phyloP scores from a whole-genome alignment of 2,329 filamentous ascomycete species.

The Diplodia sapinea region DNA sequence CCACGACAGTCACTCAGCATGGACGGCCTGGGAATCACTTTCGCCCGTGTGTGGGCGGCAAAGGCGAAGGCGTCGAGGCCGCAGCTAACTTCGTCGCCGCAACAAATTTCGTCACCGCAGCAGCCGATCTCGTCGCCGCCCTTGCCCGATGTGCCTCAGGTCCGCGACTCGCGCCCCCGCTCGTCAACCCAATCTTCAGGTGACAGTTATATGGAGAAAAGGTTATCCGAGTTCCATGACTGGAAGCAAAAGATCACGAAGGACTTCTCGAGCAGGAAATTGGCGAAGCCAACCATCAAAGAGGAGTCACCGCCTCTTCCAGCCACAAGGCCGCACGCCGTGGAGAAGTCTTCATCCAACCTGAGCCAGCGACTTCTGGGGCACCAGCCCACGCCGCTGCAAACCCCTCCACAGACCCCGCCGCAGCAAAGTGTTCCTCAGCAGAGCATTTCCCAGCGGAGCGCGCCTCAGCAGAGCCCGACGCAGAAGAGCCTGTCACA shows the following conservation, averaged over 20 bases:
- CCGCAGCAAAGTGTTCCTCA: background rate
- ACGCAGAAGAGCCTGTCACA: background rate
- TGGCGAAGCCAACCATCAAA: background rate
- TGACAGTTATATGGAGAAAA: conserved; percentile 21
- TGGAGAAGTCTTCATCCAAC: background rate
- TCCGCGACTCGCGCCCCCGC: background rate
- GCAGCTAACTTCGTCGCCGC: background rate
- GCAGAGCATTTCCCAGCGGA: background rate
- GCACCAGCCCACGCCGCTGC: background rate
- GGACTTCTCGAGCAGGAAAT: background rate
- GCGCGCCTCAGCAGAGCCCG: background rate
- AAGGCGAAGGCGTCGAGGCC: background rate
- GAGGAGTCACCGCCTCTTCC: background rate
- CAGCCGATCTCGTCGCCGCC: background rate
- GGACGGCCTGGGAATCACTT: conserved; percentile 12
- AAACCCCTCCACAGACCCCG: background rate
- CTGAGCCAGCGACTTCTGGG: background rate
- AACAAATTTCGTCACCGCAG: background rate
- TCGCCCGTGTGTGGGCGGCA: background rate
- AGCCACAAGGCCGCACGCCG: background rate
- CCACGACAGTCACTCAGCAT: background rate
- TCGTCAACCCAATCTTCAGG: background rate
- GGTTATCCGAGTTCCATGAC: conserved; percentile 3
- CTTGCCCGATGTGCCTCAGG: background rate
- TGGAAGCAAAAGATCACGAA: conserved; percentile 12